Evolutionary conservation across 73 alveolate genomes (phyloP).

Genomic region (Paramecium biaurelia): DNA sequence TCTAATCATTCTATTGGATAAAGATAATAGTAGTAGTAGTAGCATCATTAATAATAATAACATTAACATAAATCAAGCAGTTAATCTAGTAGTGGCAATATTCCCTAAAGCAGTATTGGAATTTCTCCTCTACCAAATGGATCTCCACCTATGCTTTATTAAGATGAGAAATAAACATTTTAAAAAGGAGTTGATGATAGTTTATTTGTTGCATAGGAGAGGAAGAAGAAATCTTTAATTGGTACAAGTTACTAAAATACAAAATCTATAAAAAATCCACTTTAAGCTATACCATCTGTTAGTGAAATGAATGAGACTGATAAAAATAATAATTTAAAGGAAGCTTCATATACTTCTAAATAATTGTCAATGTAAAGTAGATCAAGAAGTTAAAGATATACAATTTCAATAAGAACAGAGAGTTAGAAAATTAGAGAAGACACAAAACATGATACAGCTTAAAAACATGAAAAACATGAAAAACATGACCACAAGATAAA

Average conservation of each 20-base stretch:
- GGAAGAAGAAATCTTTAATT: slow-evolving; percentile 6
- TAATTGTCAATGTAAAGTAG: slow-evolving; percentile 3
- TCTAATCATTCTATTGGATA: slow-evolving; percentile 34
- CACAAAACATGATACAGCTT: not conserved
- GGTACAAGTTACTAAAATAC: slow-evolving; percentile 3
- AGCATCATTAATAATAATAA: not conserved
- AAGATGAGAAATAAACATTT: not conserved
- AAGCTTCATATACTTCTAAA: not conserved
- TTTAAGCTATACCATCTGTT: slow-evolving; percentile 22
- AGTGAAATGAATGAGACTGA: slow-evolving; percentile 29
- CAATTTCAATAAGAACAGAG: not conserved
- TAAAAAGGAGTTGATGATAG: not conserved
- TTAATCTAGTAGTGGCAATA: slow-evolving; percentile 32
- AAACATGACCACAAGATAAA: not conserved
- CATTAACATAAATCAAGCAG: not conserved
- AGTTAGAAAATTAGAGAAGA: slow-evolving; percentile 8
- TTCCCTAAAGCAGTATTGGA: slow-evolving; percentile 9
- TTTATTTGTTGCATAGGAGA: not conserved
- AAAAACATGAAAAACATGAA: not conserved
- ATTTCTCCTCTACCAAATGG: not conserved
- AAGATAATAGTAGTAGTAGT: not conserved
- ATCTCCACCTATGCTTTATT: not conserved
- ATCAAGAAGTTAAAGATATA: not conserved
- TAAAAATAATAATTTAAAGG: not conserved
- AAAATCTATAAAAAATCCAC: not conserved